A percentile compares a stretch with the other conserved stretches of the same genome.
phyloP scores from a whole-genome alignment of 208 protist genomes.

The Leishmania guyanensis region DNA sequence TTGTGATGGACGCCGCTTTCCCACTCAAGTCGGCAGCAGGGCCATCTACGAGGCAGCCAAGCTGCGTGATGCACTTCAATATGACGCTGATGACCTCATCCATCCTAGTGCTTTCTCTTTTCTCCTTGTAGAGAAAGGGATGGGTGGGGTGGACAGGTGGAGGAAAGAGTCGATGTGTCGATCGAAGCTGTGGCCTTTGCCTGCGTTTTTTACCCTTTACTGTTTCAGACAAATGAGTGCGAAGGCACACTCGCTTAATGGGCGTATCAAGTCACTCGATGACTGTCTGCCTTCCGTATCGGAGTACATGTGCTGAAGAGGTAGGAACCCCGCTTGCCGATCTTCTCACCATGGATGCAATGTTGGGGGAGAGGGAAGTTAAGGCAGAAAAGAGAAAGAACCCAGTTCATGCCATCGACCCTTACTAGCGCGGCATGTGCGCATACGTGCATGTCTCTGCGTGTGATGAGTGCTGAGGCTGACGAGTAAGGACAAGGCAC shows the following conservation, averaged over 20 bases:
- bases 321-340: not conserved
- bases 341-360: not conserved
- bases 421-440: not conserved
- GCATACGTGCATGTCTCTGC: not conserved
- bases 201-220: not conserved
- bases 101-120: constrained; percentile 9
- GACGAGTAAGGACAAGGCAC: not conserved
- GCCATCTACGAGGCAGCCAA: not conserved
- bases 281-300: not conserved
- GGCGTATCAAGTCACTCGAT: not conserved
- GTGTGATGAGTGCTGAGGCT: not conserved
- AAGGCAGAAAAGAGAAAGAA: not conserved
- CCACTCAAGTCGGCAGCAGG: not conserved
- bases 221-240: not conserved
- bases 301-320: not conserved
- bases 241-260: not conserved
- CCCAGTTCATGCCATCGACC: not conserved
- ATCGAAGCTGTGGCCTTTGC: not conserved
- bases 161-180: not conserved
- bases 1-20: not conserved
- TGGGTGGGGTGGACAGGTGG: not conserved
- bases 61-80: constrained; percentile 8
- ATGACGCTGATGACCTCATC: constrained; percentile 11
- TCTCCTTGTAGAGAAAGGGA: not conserved
- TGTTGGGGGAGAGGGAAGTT: not conserved